Conservation (phyloP, 345 rosid species). For the Salix caprea region DNA sequence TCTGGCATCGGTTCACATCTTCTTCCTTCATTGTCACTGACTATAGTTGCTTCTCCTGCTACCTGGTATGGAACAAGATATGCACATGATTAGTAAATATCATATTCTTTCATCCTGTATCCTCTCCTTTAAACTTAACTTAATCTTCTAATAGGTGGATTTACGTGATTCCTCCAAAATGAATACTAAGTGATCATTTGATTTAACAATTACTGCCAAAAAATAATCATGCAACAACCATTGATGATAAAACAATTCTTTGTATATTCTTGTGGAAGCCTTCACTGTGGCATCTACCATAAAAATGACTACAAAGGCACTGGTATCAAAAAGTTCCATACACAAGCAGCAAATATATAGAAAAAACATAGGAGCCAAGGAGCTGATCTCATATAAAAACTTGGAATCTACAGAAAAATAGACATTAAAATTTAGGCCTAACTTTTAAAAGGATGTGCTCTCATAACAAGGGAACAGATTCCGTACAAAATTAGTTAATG, state of each 20-base stretch:
- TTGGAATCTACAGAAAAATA: no score
- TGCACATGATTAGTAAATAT: not conserved
- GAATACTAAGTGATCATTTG: not conserved
- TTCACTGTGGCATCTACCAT: not conserved
- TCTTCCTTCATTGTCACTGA: conserved; percentile 50
- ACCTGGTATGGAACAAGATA: not conserved
- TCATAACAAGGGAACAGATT: no score
- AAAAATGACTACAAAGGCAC: no score
- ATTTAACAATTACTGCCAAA: not conserved
- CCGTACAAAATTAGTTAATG: no score
- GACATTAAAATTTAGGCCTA: no score
- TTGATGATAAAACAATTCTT: not conserved
- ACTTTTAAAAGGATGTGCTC: no score
- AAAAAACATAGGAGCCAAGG: not conserved
- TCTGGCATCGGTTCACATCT: conserved; percentile 74
- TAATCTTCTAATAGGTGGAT: not conserved
- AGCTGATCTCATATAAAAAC: not conserved
- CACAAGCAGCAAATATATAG: not conserved
- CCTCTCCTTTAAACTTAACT: not conserved
- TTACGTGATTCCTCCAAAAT: not conserved
- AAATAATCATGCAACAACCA: not conserved
- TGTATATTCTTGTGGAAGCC: not conserved
- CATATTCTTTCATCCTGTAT: not conserved
- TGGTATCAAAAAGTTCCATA: no score
- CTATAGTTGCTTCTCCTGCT: not conserved